Conservation (phyloP, 805 yeast species). For the Suhomyces vadensis region DNA sequence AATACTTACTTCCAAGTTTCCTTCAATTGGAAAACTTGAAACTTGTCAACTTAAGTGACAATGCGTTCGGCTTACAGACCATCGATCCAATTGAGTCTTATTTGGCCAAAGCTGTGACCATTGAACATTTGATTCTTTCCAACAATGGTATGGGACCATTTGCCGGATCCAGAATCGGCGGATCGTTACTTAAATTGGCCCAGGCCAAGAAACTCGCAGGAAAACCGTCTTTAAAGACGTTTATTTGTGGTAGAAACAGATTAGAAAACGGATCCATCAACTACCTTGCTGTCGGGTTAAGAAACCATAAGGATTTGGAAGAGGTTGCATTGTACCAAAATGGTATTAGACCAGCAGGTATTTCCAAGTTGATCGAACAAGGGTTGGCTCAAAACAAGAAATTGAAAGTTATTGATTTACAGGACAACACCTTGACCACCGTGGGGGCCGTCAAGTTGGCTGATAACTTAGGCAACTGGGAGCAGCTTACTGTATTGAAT, state of each 20-base stretch:
- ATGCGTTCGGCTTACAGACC: constrained; percentile 95
- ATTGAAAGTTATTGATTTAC: constrained; percentile 76
- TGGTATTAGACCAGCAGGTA: constrained; percentile 95
- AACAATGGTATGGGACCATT: constrained; percentile 99
- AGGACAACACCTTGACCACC: constrained; percentile 90
- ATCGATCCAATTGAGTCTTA: constrained; percentile 85
- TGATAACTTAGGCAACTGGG: constrained; percentile 59
- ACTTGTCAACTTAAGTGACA: constrained; percentile 84
- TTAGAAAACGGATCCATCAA: constrained; percentile 92
- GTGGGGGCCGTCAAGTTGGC: constrained; percentile 59
- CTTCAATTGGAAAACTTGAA: constrained; percentile 66
- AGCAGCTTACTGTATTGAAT: constrained; percentile 68
- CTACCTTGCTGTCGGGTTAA: constrained; percentile 80
- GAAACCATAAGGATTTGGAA: constrained; percentile 73
- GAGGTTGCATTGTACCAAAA: constrained; percentile 85
- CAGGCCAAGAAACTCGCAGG: constrained; percentile 56
- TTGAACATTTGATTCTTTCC: constrained; percentile 84
- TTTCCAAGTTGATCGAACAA: constrained; percentile 65
- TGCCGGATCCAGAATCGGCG: constrained; percentile 93
- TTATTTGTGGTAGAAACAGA: constrained; percentile 96
- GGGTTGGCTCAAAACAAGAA: constrained; percentile 67
- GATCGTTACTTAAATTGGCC: constrained; percentile 73
- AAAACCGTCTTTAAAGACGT: constrained; percentile 66
- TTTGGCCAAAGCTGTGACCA: constrained; percentile 69
- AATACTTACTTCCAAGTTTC: constrained; percentile 69